Evolutionary conservation across 495 filamentous ascomycete species (phyloP).

Genomic region (Penicillium parvum): DNA sequence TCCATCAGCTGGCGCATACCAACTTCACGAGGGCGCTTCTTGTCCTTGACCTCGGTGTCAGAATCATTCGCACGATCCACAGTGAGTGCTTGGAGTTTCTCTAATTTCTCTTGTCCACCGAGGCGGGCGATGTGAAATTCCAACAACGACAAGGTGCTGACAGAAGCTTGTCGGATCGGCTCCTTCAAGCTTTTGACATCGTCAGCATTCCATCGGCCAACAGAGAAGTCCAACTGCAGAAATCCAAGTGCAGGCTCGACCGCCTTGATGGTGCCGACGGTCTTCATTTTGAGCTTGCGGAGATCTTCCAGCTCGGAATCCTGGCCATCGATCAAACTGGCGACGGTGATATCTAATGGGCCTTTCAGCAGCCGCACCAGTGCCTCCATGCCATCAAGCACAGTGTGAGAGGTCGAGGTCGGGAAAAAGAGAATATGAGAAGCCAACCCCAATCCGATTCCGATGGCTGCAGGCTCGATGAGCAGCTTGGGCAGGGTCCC

Average conservation of each 20-base stretch:
- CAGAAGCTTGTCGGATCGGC: constrained; percentile 19
- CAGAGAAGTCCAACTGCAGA: constrained; percentile 27
- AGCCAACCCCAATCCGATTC: constrained; percentile 35
- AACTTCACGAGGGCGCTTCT: constrained; percentile 17
- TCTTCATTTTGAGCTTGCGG: constrained; percentile 14
- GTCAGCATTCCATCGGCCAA: constrained; percentile 28
- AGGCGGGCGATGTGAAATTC: constrained; percentile 26
- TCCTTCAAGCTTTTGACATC: constrained; percentile 28
- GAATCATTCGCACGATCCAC: constrained; percentile 3
- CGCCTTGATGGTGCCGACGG: constrained; percentile 16
- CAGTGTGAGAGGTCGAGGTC: constrained; percentile 34
- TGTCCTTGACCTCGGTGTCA: constrained; percentile 11
- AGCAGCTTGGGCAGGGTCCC: constrained; percentile 35
- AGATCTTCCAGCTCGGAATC: constrained; percentile 11
- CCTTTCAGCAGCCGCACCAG: constrained; percentile 26
- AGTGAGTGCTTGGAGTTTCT: constrained; percentile 16
- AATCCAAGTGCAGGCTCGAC: constrained; percentile 26
- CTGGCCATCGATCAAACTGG: constrained; percentile 13
- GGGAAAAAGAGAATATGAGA: constrained; percentile 39
- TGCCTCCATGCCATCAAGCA: constrained; percentile 33
- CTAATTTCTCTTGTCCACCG: constrained; percentile 18
- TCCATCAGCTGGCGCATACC: constrained; percentile 28
- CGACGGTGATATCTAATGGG: constrained; percentile 24
- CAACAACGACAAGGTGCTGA: constrained; percentile 17
- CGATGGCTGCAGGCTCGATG: constrained; percentile 34